These are phyloP conservation scores for Lipomyces lipofer DNA, from an alignment of 805 yeast species.

Conservation along the genomic window DNA sequence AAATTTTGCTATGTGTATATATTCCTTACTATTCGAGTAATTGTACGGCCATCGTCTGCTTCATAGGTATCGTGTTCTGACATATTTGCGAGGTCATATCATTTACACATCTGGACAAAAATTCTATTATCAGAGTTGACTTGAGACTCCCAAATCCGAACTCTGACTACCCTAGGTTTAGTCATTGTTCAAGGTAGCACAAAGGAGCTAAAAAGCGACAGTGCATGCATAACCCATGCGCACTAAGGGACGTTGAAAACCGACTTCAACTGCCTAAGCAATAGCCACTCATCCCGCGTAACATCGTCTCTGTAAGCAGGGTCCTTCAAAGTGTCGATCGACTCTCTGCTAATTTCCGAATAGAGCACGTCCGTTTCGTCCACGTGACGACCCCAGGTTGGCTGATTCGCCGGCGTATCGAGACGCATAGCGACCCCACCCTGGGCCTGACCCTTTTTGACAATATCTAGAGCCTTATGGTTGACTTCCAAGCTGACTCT, in stretches of 20 bases:
- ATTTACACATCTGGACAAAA: too few relatives aligned
- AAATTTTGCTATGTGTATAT: too few relatives aligned
- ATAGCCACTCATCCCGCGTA: slow-evolving; percentile 92
- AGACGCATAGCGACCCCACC: slow-evolving; percentile 99
- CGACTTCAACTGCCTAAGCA: slow-evolving; percentile 83
- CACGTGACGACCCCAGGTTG: slow-evolving; percentile 98
- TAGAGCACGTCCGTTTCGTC: slow-evolving; percentile 88
- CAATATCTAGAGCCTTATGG: slow-evolving; percentile 76
- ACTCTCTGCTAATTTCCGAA: slow-evolving; percentile 84
- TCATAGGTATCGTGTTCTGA: too few relatives aligned
- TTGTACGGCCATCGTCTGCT: too few relatives aligned
- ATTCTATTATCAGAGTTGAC: too few relatives aligned
- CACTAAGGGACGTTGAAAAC: slow-evolving; percentile 79
- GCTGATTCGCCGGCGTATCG: slow-evolving; percentile 86
- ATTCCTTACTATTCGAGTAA: too few relatives aligned
- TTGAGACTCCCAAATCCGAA: too few relatives aligned
- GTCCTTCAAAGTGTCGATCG: slow-evolving; percentile 96
- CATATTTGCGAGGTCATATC: too few relatives aligned
- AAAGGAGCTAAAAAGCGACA: too few relatives aligned
- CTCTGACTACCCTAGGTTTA: too few relatives aligned
- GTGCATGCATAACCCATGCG: too few relatives aligned
- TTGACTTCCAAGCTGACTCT: slow-evolving; percentile 91
- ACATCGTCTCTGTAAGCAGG: slow-evolving; percentile 96
- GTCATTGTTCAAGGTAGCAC: too few relatives aligned
- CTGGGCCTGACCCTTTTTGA: slow-evolving; percentile 90